Conservation (phyloP, 2,329 filamentous ascomycete species). For the Colletotrichum sidae region DNA sequence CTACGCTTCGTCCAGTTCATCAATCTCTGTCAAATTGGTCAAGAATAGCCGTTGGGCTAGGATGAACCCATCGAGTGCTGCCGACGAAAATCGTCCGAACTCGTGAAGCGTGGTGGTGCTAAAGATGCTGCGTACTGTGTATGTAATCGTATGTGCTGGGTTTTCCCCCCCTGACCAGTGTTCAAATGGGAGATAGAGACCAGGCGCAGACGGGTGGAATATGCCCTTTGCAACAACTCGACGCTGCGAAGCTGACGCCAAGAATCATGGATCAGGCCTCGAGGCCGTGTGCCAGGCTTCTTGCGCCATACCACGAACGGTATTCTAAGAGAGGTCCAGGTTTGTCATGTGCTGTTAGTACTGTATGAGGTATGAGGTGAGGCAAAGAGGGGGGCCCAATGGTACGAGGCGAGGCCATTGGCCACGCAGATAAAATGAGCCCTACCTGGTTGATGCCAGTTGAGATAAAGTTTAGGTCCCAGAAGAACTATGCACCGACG, state of each 20-base stretch:
- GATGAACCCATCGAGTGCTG: not conserved
- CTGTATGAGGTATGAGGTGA: no score
- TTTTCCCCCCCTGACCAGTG: no score
- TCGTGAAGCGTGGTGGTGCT: not conserved
- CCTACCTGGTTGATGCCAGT: constrained; percentile 31
- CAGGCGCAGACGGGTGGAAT: not conserved
- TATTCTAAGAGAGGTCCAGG: not conserved
- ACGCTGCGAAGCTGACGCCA: constrained; percentile 17
- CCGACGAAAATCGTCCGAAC: constrained; percentile 24
- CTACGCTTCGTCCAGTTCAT: constrained; percentile 1
- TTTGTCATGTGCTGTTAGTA: no score
- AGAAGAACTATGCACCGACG: constrained; percentile 13
- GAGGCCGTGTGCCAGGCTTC: not conserved
- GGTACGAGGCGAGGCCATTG: no score
- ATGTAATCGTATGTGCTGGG: no score
- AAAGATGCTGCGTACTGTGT: no score
- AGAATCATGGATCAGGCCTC: constrained; percentile 14
- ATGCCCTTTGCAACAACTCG: not conserved
- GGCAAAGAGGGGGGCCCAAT: not conserved
- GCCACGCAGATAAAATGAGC: constrained; percentile 2
- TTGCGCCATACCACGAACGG: not conserved
- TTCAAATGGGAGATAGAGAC: no score
- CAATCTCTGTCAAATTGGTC: constrained; percentile 11
- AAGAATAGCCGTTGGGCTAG: constrained; percentile 22
- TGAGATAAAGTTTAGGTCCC: constrained; percentile 25